Evolutionary conservation across 2,329 filamentous ascomycete species (phyloP).

Genomic region (Trichoderma sp.): DNA sequence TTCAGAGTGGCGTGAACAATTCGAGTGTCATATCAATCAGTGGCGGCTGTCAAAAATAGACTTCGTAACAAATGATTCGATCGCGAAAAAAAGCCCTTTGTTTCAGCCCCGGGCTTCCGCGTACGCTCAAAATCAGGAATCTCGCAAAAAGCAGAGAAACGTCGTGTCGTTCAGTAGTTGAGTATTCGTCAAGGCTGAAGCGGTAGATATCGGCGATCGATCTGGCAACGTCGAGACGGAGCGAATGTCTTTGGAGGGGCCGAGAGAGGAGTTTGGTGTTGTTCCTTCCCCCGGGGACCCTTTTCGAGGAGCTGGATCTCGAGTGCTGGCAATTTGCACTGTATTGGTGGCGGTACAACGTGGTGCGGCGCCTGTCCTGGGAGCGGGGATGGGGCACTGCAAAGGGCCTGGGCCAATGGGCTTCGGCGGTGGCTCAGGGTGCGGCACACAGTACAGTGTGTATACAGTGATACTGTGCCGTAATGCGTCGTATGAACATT

Average conservation of each 20-base stretch:
- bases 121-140: neutral
- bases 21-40: constrained; percentile 1
- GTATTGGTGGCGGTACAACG: neutral
- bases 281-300: neutral
- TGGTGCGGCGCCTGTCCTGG: neutral
- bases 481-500: neutral
- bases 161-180: neutral
- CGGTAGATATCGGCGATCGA: neutral
- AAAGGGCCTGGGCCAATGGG: neutral
- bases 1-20: neutral
- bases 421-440: neutral
- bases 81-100: neutral
- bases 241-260: neutral
- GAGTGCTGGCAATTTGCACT: neutral
- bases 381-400: neutral
- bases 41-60: neutral
- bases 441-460: neutral
- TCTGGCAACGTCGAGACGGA: neutral
- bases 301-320: neutral
- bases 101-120: neutral
- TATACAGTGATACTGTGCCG: neutral
- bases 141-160: neutral
- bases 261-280: neutral
- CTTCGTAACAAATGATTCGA: neutral
- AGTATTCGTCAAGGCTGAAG: neutral